A percentile compares a stretch with the other conserved stretches of the same genome.
Evolutionary conservation across 2,329 filamentous ascomycete genomes (phyloP).

Genomic region (Fonsecaea pedrosoi): DNA sequence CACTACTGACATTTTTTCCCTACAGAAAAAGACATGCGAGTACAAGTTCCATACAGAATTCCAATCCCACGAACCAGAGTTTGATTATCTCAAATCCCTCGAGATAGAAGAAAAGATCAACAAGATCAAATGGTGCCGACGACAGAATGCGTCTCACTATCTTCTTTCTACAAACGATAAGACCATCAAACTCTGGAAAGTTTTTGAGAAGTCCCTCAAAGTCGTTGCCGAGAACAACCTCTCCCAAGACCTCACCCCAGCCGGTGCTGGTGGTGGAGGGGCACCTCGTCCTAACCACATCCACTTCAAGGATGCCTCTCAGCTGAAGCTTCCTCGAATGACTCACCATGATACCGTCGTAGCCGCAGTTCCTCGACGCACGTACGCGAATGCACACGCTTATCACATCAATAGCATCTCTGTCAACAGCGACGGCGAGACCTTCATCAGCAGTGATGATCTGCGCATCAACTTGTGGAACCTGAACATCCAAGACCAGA

Average conservation of each 20-base stretch:
- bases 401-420: conserved; percentile 99
- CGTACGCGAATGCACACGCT: conserved; percentile 96
- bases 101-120: conserved; percentile 99
- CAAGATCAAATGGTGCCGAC: conserved; percentile 99
- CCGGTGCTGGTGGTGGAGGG: conserved; percentile 69
- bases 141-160: conserved; percentile 98
- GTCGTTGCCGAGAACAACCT: conserved; percentile 99
- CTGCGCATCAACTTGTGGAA: conserved; percentile 99
- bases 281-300: conserved; percentile 73
- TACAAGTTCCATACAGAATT: conserved; percentile 99
- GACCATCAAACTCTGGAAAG: conserved; percentile 99
- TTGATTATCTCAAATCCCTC: conserved; percentile 98
- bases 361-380: conserved; percentile 91
- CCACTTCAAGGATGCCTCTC: conserved; percentile 78
- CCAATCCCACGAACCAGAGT: conserved; percentile 98
- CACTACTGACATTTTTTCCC: conserved; percentile 26
- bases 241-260: conserved; percentile 88
- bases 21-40: conserved; percentile 98
- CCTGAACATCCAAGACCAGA: conserved; percentile 98
- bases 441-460: conserved; percentile 98
- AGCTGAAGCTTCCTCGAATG: conserved; percentile 91
- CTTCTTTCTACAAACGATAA: conserved; percentile 99
- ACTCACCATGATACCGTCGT: conserved; percentile 99
- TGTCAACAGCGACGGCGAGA: conserved; percentile 99
- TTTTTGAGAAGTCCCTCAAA: conserved; percentile 98